Evolutionary conservation across 2,329 filamentous ascomycete species (phyloP).

Genomic region (Rasamsonia emersonii): DNA sequence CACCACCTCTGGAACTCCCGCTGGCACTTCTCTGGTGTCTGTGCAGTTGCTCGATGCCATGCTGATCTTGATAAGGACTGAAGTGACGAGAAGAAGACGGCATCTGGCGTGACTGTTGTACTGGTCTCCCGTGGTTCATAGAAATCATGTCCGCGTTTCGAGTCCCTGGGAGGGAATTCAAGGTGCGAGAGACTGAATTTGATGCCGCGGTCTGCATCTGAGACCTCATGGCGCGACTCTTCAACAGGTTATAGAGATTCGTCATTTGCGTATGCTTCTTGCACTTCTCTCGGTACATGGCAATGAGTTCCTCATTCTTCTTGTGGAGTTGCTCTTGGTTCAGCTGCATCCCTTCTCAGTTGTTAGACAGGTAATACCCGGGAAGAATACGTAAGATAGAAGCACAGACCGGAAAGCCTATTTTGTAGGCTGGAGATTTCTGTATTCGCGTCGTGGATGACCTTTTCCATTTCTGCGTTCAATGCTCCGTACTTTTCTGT

Average conservation of each 20-base stretch:
- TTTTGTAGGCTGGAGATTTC: slow-evolving; percentile 60
- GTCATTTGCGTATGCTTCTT: slow-evolving; percentile 62
- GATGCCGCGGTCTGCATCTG: slow-evolving; percentile 49
- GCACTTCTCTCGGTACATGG: slow-evolving; percentile 61
- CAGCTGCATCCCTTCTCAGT: slow-evolving; percentile 43
- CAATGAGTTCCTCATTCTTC: slow-evolving; percentile 64
- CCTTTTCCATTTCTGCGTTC: slow-evolving; percentile 60
- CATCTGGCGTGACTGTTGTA: slow-evolving; percentile 3
- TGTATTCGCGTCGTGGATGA: slow-evolving; percentile 65
- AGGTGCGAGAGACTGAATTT: slow-evolving; percentile 40
- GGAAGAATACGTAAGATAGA: neutral
- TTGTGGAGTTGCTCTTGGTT: slow-evolving; percentile 57
- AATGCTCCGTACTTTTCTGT: slow-evolving; percentile 62
- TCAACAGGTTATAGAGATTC: slow-evolving; percentile 49
- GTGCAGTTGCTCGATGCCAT: slow-evolving; percentile 29
- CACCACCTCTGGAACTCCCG: slow-evolving; percentile 24
- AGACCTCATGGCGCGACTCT: slow-evolving; percentile 46
- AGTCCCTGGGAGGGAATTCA: slow-evolving; percentile 27
- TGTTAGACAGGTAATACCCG: slow-evolving; percentile 6
- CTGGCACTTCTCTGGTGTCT: slow-evolving; percentile 33
- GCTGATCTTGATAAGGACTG: slow-evolving; percentile 14
- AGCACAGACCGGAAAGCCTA: slow-evolving; percentile 51
- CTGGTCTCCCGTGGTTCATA: slow-evolving; percentile 9
- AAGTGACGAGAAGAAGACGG: slow-evolving; percentile 14
- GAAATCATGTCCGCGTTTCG: slow-evolving; percentile 11